Percentiles rank a stretch among this genome's conserved stretches.
phyloP scores from a whole-genome alignment of 441 rosid genomes.

The Biscutella auriculata region DNA sequence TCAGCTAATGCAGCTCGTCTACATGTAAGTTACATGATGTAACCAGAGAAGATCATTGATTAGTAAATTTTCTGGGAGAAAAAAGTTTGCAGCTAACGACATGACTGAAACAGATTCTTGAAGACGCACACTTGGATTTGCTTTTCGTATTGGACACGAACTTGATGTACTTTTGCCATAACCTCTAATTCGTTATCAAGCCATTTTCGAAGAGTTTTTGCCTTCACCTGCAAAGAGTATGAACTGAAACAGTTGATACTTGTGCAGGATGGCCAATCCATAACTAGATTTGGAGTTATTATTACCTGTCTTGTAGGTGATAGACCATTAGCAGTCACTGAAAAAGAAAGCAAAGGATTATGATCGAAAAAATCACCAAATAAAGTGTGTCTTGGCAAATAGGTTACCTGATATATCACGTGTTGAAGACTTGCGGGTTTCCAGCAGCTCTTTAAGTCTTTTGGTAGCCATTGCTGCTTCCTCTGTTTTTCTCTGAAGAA shows the following conservation, averaged over 20 bases:
- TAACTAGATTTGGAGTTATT: too few species aligned
- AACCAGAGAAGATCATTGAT: conserved; percentile 4
- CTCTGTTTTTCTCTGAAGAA: conserved; percentile 87
- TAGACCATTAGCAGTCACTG: too few species aligned
- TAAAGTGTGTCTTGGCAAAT: too few species aligned
- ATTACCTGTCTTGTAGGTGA: too few species aligned
- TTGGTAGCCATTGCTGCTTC: conserved; percentile 99
- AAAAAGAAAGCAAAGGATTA: background rate
- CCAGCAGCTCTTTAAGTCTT: conserved; percentile 89
- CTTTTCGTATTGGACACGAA: conserved; percentile 44
- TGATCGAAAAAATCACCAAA: too few species aligned
- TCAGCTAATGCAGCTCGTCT: conserved; percentile 53
- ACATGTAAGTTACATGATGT: too few species aligned
- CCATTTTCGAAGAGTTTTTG: too few species aligned
- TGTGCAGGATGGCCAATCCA: background rate
- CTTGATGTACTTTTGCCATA: conserved; percentile 72
- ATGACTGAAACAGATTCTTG: conserved; percentile 5
- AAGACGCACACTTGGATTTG: conserved; percentile 57
- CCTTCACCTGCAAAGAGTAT: conserved; percentile 46
- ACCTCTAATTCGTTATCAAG: conserved; percentile 93
- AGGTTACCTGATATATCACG: conserved; percentile 24
- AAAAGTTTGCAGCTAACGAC: background rate
- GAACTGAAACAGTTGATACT: conserved; percentile 6
- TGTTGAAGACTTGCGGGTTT: conserved; percentile 84
- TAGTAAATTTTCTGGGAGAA: background rate